These are phyloP conservation scores for Backusella macrospora DNA, from an alignment of 192 early-diverging fungal species.

Conservation along the genomic window DNA sequence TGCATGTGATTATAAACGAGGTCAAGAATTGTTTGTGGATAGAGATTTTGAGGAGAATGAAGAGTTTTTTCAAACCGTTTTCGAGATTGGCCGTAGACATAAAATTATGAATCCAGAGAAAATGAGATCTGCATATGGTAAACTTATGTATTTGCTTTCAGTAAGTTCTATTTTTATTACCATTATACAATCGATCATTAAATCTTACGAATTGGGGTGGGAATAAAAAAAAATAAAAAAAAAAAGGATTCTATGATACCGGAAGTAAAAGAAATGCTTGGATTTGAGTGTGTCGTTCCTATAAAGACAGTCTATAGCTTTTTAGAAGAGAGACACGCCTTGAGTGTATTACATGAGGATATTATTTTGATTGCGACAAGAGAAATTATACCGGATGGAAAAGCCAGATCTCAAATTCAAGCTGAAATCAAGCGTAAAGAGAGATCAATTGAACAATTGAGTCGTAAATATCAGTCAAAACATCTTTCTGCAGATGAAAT, in stretches of 20 bases:
- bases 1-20: constrained; percentile 79
- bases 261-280: constrained; percentile 78
- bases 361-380: constrained; percentile 72
- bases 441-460: constrained; percentile 84
- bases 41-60: constrained; percentile 70
- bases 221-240: background rate
- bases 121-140: constrained; percentile 95
- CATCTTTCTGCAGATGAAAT: constrained; percentile 71
- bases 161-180: constrained; percentile 30
- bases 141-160: constrained; percentile 90
- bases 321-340: constrained; percentile 65
- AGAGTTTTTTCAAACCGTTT: constrained; percentile 76
- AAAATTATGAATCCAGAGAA: constrained; percentile 97
- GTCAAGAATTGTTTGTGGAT: constrained; percentile 77
- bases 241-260: constrained; percentile 68
- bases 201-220: background rate
- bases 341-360: constrained; percentile 79
- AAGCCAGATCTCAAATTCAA: constrained; percentile 69
- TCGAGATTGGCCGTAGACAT: constrained; percentile 69
- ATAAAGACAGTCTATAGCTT: constrained; percentile 90
- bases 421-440: constrained; percentile 91
- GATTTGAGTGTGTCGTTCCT: constrained; percentile 77
- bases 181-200: background rate
- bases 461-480: constrained; percentile 71
- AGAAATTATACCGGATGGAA: constrained; percentile 72